Conservation (phyloP, 2,329 filamentous ascomycete genomes). For the Trichophyton rubrum region DNA sequence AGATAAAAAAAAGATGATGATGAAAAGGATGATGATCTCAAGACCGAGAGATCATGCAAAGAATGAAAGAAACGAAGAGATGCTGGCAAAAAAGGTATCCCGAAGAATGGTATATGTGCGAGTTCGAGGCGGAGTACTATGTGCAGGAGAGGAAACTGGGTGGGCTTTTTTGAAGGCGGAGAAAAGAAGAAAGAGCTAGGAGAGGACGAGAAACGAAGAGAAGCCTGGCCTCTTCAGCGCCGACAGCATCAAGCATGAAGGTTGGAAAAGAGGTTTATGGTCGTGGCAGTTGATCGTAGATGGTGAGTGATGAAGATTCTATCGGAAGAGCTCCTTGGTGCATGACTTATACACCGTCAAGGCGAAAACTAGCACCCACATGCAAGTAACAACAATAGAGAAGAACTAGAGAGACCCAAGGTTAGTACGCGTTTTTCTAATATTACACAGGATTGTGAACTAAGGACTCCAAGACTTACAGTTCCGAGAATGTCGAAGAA, state of each 20-base stretch:
- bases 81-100: not conserved
- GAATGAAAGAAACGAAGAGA: not conserved
- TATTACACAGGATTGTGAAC: not conserved
- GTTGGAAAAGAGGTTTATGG: not conserved
- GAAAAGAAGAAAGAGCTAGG: not conserved
- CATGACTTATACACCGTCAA: slow-evolving; percentile 11
- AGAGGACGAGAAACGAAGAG: not conserved
- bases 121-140: not conserved
- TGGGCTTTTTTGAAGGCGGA: not conserved
- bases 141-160: not conserved
- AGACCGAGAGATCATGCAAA: not conserved
- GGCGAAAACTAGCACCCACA: slow-evolving; percentile 12
- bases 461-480: slow-evolving; percentile 7
- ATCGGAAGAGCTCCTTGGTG: slow-evolving; percentile 11
- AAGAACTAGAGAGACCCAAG: slow-evolving; percentile 7
- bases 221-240: not conserved
- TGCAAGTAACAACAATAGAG: slow-evolving; percentile 8
- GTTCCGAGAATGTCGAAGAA: slow-evolving; percentile 12
- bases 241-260: not conserved
- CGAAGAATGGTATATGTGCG: not conserved
- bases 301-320: not conserved
- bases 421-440: not conserved
- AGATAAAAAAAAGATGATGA: not conserved
- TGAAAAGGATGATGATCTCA: not conserved
- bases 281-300: not conserved